These are phyloP conservation scores for Phanerochaete carnosa DNA, from an alignment of 768 basidiomycete species.

Conservation along the genomic window DNA sequence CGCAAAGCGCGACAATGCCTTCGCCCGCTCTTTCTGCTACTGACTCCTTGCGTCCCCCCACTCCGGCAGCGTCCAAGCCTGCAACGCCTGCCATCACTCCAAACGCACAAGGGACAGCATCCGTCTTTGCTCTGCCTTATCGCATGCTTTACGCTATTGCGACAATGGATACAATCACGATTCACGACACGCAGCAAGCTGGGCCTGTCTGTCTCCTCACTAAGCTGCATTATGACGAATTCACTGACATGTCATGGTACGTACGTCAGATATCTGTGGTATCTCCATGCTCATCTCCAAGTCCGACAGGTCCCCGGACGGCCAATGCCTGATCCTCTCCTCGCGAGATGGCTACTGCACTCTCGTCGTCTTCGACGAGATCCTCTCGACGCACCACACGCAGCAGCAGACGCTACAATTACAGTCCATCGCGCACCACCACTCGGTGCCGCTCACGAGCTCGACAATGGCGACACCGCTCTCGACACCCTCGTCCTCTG, in stretches of 20 bases:
- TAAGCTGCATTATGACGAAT: conserved; percentile 95
- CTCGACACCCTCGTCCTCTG: conserved; percentile 25
- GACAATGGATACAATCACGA: conserved; percentile 91
- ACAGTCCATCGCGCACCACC: conserved; percentile 85
- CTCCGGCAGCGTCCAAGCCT: conserved; percentile 58
- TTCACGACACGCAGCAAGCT: conserved; percentile 97
- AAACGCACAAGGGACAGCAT: conserved; percentile 37
- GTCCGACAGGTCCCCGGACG: conserved; percentile 86
- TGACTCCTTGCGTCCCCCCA: conserved; percentile 47
- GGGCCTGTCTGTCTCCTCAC: conserved; percentile 88
- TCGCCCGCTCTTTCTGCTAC: conserved; percentile 58
- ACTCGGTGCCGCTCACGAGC: conserved; percentile 41
- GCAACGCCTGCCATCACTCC: conserved; percentile 39
- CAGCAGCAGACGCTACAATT: conserved; percentile 91
- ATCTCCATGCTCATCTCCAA: background rate
- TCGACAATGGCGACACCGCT: conserved; percentile 22
- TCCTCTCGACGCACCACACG: conserved; percentile 81
- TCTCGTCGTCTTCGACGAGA: conserved; percentile 91
- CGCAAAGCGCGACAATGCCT: conserved; percentile 20
- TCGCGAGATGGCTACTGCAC: conserved; percentile 98
- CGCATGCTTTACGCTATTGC: conserved; percentile 94
- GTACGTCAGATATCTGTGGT: conserved; percentile 26
- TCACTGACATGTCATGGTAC: conserved; percentile 95
- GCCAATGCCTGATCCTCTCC: conserved; percentile 86
- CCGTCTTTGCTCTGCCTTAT: conserved; percentile 88